Percentiles rank a stretch among this genome's conserved stretches.
These are phyloP conservation scores for Cyclostephanos tholiformis DNA, from an alignment of 108 stramenopile species.

Conservation along the genomic window DNA sequence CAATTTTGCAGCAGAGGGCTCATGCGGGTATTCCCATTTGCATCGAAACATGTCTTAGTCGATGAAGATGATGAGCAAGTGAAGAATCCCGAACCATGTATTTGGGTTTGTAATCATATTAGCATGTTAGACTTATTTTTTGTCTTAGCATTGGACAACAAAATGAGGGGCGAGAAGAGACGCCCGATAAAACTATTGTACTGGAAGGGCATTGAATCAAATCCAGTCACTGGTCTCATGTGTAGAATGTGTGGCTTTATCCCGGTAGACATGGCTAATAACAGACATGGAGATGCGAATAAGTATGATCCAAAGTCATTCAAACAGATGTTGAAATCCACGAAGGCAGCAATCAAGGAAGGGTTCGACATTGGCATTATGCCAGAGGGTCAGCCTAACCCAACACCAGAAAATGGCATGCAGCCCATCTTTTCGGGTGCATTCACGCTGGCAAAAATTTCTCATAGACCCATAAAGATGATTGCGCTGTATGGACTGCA, in stretches of 20 bases:
- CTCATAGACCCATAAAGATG: constrained; percentile 74
- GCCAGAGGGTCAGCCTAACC: constrained; percentile 89
- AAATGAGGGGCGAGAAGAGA: constrained; percentile 63
- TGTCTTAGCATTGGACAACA: constrained; percentile 62
- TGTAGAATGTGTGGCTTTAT: constrained; percentile 85
- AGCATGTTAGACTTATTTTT: constrained; percentile 77
- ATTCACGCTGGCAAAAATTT: constrained; percentile 69
- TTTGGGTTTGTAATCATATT: constrained; percentile 90
- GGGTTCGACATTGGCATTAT: constrained; percentile 86
- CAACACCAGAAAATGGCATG: constrained; percentile 69
- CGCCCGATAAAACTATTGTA: constrained; percentile 85
- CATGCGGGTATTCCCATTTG: constrained; percentile 82
- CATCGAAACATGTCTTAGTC: constrained; percentile 45
- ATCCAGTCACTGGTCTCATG: constrained; percentile 74
- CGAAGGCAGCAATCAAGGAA: constrained; percentile 70
- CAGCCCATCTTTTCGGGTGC: constrained; percentile 76
- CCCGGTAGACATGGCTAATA: constrained; percentile 80
- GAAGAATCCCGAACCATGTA: constrained; percentile 57
- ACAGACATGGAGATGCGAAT: constrained; percentile 75
- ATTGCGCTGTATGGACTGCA: constrained; percentile 76
- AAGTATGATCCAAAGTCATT: constrained; percentile 75
- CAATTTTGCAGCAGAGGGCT: constrained; percentile 84
- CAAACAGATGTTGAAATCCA: constrained; percentile 60
- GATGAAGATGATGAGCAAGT: constrained; percentile 41
- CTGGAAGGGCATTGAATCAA: constrained; percentile 85